These are phyloP conservation scores for Dioscorea dumetorum DNA, from an alignment of 106 monocot species.

Conservation along the genomic window DNA sequence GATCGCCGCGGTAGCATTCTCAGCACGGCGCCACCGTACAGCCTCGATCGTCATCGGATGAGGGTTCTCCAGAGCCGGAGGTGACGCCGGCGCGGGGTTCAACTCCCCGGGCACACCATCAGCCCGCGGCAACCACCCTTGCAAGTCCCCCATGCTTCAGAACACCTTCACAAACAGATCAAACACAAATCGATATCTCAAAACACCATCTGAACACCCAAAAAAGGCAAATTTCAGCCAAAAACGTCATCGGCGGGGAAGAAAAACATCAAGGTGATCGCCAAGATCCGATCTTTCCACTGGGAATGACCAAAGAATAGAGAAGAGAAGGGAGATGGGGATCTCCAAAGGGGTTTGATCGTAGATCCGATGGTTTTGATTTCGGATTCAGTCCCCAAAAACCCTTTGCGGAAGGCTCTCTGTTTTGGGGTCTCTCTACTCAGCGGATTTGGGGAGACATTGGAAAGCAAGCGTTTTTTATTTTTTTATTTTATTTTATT, in stretches of 20 bases:
- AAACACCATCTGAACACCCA: background rate
- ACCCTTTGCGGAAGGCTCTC: no score
- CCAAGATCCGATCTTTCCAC: no score
- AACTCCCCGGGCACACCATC: slow-evolving; percentile 3
- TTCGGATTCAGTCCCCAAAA: no score
- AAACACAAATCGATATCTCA: background rate
- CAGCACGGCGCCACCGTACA: slow-evolving; percentile 26
- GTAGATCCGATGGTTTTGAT: no score
- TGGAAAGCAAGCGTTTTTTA: no score
- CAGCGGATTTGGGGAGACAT: no score
- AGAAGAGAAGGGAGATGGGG: no score
- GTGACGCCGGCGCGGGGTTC: slow-evolving; percentile 3
- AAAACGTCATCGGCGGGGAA: background rate
- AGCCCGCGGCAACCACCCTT: slow-evolving; percentile 12
- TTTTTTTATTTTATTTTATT: no score
- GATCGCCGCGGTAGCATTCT: slow-evolving; percentile 35
- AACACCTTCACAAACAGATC: background rate
- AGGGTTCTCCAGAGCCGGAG: slow-evolving; percentile 15
- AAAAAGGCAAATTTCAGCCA: background rate
- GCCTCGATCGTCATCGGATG: slow-evolving; percentile 17
- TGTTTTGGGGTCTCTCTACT: no score
- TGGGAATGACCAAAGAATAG: no score
- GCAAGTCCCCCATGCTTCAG: slow-evolving; percentile 36
- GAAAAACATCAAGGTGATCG: no score
- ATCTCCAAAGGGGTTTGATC: no score